Conservation (phyloP, 1,284 basidiomycete genomes). For the Pisolithus thermaeus region DNA sequence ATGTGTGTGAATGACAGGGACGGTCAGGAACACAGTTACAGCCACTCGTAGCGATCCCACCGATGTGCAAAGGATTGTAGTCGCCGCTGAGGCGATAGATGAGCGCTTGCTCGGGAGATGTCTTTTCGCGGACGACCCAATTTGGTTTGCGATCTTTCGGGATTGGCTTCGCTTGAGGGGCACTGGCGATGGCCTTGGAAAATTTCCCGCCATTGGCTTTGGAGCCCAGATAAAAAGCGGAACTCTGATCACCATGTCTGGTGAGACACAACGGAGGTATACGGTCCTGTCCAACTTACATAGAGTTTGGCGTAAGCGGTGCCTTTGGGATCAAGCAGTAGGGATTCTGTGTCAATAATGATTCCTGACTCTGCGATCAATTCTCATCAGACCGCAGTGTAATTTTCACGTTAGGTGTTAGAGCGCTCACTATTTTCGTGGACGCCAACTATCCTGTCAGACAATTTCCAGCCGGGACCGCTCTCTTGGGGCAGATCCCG, state of each 20-base stretch:
- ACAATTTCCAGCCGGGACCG: slow-evolving; percentile 63
- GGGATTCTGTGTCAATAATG: slow-evolving; percentile 59
- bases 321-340: slow-evolving; percentile 58
- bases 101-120: slow-evolving; percentile 69
- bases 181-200: slow-evolving; percentile 60
- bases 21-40: neutral
- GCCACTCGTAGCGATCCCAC: slow-evolving; percentile 32
- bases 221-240: slow-evolving; percentile 69
- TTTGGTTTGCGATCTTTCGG: slow-evolving; percentile 67
- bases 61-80: slow-evolving; percentile 82
- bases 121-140: slow-evolving; percentile 63
- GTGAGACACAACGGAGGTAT: neutral
- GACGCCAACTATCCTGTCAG: slow-evolving; percentile 54
- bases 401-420: too few species aligned
- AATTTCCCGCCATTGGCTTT: slow-evolving; percentile 67
- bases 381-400: neutral
- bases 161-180: slow-evolving; percentile 61
- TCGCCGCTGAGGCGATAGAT: slow-evolving; percentile 78
- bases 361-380: slow-evolving; percentile 61
- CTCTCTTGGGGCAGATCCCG: slow-evolving; percentile 62
- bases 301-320: slow-evolving; percentile 68
- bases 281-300: slow-evolving; percentile 41
- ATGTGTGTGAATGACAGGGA: neutral
- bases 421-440: slow-evolving; percentile 65
- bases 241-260: slow-evolving; percentile 40